A percentile compares a stretch with the other conserved stretches of the same genome.
Evolutionary conservation across 139 green algal genomes (phyloP).

Genomic region (Deuterostichococcus epilithicus): DNA sequence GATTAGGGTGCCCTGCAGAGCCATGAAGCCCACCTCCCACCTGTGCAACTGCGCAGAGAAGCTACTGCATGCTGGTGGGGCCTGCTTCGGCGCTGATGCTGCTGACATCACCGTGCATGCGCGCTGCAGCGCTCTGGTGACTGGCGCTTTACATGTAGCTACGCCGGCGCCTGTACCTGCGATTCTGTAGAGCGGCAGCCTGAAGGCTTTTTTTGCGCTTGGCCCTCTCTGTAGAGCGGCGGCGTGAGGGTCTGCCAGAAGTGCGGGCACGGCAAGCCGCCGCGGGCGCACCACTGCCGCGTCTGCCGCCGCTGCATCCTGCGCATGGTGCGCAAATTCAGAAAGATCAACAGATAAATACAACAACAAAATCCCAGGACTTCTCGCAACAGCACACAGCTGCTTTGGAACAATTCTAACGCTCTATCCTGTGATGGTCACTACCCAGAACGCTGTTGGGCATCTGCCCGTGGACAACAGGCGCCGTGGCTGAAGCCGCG

Average conservation of each 20-base stretch:
- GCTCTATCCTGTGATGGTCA: no score
- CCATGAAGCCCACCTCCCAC: no score
- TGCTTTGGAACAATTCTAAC: no score
- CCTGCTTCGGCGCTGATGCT: no score
- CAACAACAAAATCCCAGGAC: not conserved
- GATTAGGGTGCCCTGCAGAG: no score
- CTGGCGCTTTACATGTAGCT: not conserved
- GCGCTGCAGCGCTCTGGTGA: not conserved
- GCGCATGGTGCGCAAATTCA: constrained; percentile 53
- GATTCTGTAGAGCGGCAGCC: constrained; percentile 41
- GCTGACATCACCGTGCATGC: no score
- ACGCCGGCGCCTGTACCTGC: not conserved
- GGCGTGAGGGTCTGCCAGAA: constrained; percentile 77
- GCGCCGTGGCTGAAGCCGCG: no score
- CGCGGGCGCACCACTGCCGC: constrained; percentile 83
- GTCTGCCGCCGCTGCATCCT: constrained; percentile 84
- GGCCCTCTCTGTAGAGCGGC: constrained; percentile 37
- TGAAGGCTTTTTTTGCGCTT: constrained; percentile 25
- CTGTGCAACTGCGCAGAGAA: no score
- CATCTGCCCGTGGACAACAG: no score
- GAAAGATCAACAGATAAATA: not conserved
- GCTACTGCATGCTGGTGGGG: no score
- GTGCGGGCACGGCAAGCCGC: constrained; percentile 76
- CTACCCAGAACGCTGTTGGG: no score
- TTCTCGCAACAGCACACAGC: not conserved